Percentiles rank a stretch among this genome's conserved stretches.
These are phyloP conservation scores for Podosphaera fusca DNA, from an alignment of 2,329 filamentous ascomycete genomes.

Conservation along the genomic window DNA sequence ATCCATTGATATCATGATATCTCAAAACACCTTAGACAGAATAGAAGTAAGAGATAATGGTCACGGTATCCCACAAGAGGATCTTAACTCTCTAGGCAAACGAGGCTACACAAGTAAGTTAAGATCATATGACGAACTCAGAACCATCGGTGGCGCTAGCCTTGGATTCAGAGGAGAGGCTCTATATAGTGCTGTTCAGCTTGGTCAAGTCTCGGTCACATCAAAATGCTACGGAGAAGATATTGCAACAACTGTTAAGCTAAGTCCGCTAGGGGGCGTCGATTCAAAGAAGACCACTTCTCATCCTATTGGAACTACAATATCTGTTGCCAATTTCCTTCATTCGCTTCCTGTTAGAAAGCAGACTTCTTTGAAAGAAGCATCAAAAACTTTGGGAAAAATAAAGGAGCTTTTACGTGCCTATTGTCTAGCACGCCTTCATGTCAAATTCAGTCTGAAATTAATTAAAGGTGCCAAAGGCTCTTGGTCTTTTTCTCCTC, in stretches of 20 bases:
- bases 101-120: conserved; percentile 57
- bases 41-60: conserved; percentile 55
- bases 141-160: conserved; percentile 28
- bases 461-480: conserved; percentile 27
- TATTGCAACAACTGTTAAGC: conserved; percentile 27
- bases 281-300: conserved; percentile 18
- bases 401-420: conserved; percentile 37
- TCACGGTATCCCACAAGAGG: conserved; percentile 38
- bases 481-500: conserved; percentile 41
- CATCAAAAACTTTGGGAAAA: conserved; percentile 28
- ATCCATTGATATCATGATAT: conserved; percentile 38
- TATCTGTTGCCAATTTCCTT: conserved; percentile 37
- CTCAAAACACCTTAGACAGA: conserved; percentile 41
- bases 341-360: conserved; percentile 37
- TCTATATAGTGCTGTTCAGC: conserved; percentile 37
- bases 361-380: conserved; percentile 32
- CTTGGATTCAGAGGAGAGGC: conserved; percentile 62
- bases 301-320: conserved; percentile 44
- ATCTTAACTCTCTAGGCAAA: conserved; percentile 38
- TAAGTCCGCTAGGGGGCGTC: conserved; percentile 21
- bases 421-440: conserved; percentile 42
- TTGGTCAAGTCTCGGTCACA: conserved; percentile 36
- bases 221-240: conserved; percentile 39
- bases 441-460: conserved; percentile 35
- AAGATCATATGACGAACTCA: conserved; percentile 36